A percentile compares a stretch with the other conserved stretches of the same genome.
phyloP scores from a whole-genome alignment of 192 early-diverging fungal genomes.

The Podila epicladia region DNA sequence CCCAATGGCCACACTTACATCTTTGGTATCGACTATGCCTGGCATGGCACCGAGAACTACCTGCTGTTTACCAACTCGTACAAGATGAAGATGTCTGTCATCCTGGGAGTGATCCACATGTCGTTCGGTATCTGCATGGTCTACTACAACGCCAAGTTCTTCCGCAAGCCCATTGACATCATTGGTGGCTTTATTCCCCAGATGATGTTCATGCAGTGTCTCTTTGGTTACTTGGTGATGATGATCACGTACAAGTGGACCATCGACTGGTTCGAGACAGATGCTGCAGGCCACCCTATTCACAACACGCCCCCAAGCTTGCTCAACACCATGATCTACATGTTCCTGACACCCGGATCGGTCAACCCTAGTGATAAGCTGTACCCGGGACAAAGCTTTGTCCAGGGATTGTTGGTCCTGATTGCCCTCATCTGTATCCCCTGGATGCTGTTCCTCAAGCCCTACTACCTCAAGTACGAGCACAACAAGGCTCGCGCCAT shows the following conservation, averaged over 20 bases:
- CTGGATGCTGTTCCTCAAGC: slow-evolving; percentile 97
- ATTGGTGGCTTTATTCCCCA: slow-evolving; percentile 93
- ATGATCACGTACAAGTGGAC: slow-evolving; percentile 97
- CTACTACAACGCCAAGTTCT: slow-evolving; percentile 92
- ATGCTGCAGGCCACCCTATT: slow-evolving; percentile 67
- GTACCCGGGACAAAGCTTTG: slow-evolving; percentile 83
- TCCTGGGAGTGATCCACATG: slow-evolving; percentile 98
- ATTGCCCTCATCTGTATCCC: slow-evolving; percentile 92
- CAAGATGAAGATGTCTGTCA: slow-evolving; percentile 99
- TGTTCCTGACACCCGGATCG: slow-evolving; percentile 94
- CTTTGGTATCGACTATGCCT: slow-evolving; percentile 61
- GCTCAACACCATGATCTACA: slow-evolving; percentile 99
- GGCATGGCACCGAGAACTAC: slow-evolving; percentile 94
- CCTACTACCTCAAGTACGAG: slow-evolving; percentile 84
- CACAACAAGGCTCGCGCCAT: slow-evolving; percentile 77
- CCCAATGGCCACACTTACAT: slow-evolving; percentile 57
- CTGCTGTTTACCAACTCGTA: slow-evolving; percentile 98
- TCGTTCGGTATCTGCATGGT: slow-evolving; percentile 91
- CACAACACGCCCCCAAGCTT: slow-evolving; percentile 89
- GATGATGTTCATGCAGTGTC: slow-evolving; percentile 89
- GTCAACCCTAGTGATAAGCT: slow-evolving; percentile 76
- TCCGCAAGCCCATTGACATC: slow-evolving; percentile 83
- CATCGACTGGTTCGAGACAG: slow-evolving; percentile 85
- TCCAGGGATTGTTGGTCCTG: slow-evolving; percentile 86
- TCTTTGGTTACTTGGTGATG: slow-evolving; percentile 96